These are phyloP conservation scores for Boletellus sp. DNA, from an alignment of 768 basidiomycete species.

Conservation along the genomic window DNA sequence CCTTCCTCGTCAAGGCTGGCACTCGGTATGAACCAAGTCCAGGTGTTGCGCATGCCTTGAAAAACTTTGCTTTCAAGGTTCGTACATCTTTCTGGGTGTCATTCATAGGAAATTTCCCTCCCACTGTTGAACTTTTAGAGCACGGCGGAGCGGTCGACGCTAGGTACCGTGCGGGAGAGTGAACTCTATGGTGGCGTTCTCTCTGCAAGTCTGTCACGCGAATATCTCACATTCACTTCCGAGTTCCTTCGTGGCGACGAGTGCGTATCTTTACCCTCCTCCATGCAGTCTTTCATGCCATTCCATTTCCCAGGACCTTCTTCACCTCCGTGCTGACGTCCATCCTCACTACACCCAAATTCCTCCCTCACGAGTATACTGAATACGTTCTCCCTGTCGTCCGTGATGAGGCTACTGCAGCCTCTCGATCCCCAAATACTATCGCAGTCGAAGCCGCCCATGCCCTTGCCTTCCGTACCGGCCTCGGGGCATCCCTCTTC, in stretches of 20 bases:
- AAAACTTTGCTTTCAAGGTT: slow-evolving; percentile 99
- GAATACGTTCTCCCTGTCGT: slow-evolving; percentile 73
- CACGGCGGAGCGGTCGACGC: slow-evolving; percentile 78
- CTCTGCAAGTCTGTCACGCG: slow-evolving; percentile 77
- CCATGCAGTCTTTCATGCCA: background rate
- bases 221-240: slow-evolving; percentile 89
- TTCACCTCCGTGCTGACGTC: slow-evolving; percentile 89
- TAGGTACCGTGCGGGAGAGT: slow-evolving; percentile 87
- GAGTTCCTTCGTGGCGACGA: slow-evolving; percentile 96
- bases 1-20: slow-evolving; percentile 90
- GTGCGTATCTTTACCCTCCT: slow-evolving; percentile 51
- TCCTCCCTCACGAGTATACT: slow-evolving; percentile 70
- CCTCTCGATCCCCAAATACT: slow-evolving; percentile 54
- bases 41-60: slow-evolving; percentile 89
- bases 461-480: slow-evolving; percentile 86
- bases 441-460: slow-evolving; percentile 87
- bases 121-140: slow-evolving; percentile 48
- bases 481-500: slow-evolving; percentile 89
- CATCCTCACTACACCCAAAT: slow-evolving; percentile 79
- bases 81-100: slow-evolving; percentile 20
- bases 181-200: slow-evolving; percentile 93
- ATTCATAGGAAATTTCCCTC: background rate
- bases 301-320: slow-evolving; percentile 53
- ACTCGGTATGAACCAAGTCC: slow-evolving; percentile 83
- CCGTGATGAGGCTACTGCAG: slow-evolving; percentile 63